These are phyloP conservation scores for Sclerotinia trifoliorum DNA, from an alignment of 2,329 filamentous ascomycete species.

Conservation along the genomic window DNA sequence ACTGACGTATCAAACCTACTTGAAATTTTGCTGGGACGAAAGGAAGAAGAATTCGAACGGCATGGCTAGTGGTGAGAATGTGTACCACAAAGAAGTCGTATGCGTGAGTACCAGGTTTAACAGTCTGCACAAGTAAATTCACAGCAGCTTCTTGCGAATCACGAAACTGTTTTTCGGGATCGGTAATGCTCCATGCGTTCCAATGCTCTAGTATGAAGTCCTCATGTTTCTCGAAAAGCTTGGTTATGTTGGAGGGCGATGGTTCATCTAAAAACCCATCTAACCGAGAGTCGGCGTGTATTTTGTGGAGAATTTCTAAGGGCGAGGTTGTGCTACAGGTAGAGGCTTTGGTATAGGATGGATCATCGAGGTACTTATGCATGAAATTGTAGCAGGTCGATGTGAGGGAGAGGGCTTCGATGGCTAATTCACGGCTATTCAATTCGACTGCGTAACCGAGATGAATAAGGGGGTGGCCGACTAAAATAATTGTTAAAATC, in stretches of 20 bases:
- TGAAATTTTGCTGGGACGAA: constrained; percentile 72
- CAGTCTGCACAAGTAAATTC: constrained; percentile 61
- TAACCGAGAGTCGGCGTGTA: constrained; percentile 68
- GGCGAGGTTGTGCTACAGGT: constrained; percentile 61
- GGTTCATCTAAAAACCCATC: constrained; percentile 61
- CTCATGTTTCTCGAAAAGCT: constrained; percentile 68
- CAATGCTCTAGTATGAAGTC: constrained; percentile 78
- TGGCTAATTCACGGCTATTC: constrained; percentile 77
- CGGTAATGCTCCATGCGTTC: constrained; percentile 76
- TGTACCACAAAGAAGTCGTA: constrained; percentile 87
- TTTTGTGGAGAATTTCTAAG: constrained; percentile 67
- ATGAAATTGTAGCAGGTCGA: constrained; percentile 58
- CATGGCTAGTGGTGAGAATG: constrained; percentile 80
- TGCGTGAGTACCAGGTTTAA: constrained; percentile 55
- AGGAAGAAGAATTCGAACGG: constrained; percentile 81
- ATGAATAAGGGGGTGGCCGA: constrained; percentile 91
- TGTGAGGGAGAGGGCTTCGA: constrained; percentile 78
- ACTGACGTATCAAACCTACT: constrained; percentile 72
- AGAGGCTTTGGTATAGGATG: constrained; percentile 65
- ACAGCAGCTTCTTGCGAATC: constrained; percentile 64
- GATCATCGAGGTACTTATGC: constrained; percentile 69
- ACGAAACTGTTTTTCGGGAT: constrained; percentile 72
- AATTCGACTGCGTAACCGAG: constrained; percentile 92
- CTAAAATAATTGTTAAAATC: constrained; percentile 44
- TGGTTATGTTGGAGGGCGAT: constrained; percentile 61